phyloP scores from a whole-genome alignment of 73 alveolate genomes.

The Diophrys appendiculata region DNA sequence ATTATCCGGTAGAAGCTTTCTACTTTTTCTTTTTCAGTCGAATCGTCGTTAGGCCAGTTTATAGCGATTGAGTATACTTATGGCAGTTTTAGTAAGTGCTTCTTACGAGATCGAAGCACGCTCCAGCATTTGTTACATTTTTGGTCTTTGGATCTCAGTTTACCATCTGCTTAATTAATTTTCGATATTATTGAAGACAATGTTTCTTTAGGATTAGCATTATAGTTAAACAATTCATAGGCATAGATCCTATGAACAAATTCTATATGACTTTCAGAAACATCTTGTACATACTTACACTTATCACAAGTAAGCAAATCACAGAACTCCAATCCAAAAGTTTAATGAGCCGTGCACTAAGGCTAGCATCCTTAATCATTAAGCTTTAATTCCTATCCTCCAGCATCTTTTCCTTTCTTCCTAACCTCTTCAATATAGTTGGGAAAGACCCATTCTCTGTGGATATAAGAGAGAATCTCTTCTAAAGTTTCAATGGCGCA shows the following conservation, averaged over 20 bases:
- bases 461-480: constrained; percentile 52
- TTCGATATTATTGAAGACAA: not conserved
- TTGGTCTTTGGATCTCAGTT: not conserved
- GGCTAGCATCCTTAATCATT: constrained; percentile 54
- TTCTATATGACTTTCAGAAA: constrained; percentile 21
- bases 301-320: constrained; percentile 27
- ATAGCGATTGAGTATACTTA: not conserved
- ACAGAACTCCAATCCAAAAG: constrained; percentile 57
- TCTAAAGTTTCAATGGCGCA: constrained; percentile 67
- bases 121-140: constrained; percentile 23
- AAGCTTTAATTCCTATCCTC: constrained; percentile 12
- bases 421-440: constrained; percentile 27
- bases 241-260: constrained; percentile 36
- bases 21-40: not conserved
- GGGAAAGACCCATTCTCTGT: constrained; percentile 55
- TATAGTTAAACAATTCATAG: constrained; percentile 18
- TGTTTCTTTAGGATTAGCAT: not conserved
- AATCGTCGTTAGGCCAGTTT: not conserved
- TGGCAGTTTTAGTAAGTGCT: not conserved
- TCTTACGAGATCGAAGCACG: not conserved
- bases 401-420: constrained; percentile 20
- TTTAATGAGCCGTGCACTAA: constrained; percentile 56
- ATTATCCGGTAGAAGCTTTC: constrained; percentile 32
- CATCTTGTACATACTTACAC: constrained; percentile 45
- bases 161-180: constrained; percentile 14